These are phyloP conservation scores for Andrographis paniculata DNA, from an alignment of 305 asterid species.

Conservation along the genomic window DNA sequence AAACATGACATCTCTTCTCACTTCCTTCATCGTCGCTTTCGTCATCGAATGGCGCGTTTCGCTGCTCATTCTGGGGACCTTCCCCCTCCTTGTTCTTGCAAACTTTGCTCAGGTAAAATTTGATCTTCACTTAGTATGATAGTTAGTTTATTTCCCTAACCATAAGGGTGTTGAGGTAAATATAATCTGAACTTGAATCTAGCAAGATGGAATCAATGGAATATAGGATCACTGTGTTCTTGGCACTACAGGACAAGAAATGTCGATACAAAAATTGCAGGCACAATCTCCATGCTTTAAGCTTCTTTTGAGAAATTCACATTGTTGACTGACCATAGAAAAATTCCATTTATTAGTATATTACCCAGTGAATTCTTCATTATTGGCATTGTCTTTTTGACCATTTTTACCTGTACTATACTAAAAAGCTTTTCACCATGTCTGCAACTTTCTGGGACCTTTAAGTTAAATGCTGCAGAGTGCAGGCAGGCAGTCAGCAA, in stretches of 20 bases:
- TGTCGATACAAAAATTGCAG: background rate
- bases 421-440: background rate
- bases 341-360: too few species aligned
- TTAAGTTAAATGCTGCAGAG: background rate
- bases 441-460: background rate
- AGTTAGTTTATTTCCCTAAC: too few species aligned
- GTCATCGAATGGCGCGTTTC: slow-evolving; percentile 97
- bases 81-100: slow-evolving; percentile 94
- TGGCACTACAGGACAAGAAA: background rate
- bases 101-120: slow-evolving; percentile 85
- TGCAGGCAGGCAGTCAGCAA: background rate
- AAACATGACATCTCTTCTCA: slow-evolving; percentile 96
- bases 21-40: slow-evolving; percentile 93
- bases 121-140: too few species aligned
- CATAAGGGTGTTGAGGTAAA: too few species aligned
- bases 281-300: background rate
- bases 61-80: slow-evolving; percentile 72
- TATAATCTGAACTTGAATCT: too few species aligned
- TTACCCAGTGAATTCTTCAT: too few species aligned
- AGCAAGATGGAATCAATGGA: background rate
- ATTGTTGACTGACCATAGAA: background rate
- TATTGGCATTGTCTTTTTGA: background rate
- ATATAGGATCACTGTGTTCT: background rate
- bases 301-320: background rate
- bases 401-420: background rate